Evolutionary conservation across 31 red algal genomes (phyloP), one percentile per base, ranked within the genome.

Genomic region (Asparagopsis taxiformis): DNA sequence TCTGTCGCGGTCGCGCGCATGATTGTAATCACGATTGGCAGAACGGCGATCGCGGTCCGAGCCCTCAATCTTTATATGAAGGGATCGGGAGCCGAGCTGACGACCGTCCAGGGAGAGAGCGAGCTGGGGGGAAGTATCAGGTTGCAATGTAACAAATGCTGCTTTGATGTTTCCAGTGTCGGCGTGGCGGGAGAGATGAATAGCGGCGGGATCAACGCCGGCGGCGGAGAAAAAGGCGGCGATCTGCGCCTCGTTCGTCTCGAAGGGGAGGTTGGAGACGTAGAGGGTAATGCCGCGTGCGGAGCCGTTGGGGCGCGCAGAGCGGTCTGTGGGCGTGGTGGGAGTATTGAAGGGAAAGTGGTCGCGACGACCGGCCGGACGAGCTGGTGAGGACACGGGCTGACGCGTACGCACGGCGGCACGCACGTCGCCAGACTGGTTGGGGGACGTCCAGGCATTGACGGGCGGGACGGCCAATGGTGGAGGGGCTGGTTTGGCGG

Each of bases 61-160:
- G 13, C 68, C 79, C 13, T 84, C 79, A 38, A 84, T 62, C 38
- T 74, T 72, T 29, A 84, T 68, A 53, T 56, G 28, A 22, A 84
- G 41, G 31, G 41, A 37, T 31, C 79, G 68, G 2, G 67, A 66
- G 3, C 68, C 66, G 15, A 84, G 44, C 55, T 62, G 25, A 15
- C 55, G 54, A 2, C 68, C 68, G 34, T 84, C 32, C 10, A 59
- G 37, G 48, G 38, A 41, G 41, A 84, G 68, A 0, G 79, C 79
- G 39, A 29, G 38, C 24, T 70, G 2, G 19, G 32, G 30, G 32
- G 54, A 34, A 11, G 53, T 51, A 56, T 72, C 79, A 28, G 46
- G 43, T 22, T 29, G 28, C 10, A 73, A 29, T 11, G 79, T 84
- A 28, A 84, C 61, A 16, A 84, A 41, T 6, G 79, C 79, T 46